A percentile compares a stretch with the other conserved stretches of the same genome.
phyloP scores from a whole-genome alignment of 495 filamentous ascomycete genomes.

The Penicillium egyptiacum region DNA sequence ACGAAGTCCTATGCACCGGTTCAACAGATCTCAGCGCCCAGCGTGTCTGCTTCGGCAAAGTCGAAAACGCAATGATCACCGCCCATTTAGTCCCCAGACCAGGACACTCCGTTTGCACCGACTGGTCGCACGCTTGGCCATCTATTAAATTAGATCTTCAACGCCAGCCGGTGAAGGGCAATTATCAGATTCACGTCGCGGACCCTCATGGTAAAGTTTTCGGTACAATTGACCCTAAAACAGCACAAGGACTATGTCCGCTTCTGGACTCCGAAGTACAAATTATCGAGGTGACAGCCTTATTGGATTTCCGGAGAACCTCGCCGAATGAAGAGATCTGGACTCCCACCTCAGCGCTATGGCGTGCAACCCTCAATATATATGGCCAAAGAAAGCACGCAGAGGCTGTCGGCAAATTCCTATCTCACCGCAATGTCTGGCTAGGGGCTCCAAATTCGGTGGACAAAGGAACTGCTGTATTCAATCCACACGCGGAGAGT shows the following conservation, averaged over 20 bases:
- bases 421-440: conserved; percentile 64
- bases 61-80: conserved; percentile 68
- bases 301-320: conserved; percentile 62
- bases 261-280: conserved; percentile 60
- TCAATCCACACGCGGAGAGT: conserved; percentile 65
- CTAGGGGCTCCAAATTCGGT: conserved; percentile 62
- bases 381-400: conserved; percentile 75
- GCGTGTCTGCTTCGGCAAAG: conserved; percentile 82
- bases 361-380: conserved; percentile 66
- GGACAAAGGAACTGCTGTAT: conserved; percentile 61
- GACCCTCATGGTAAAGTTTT: conserved; percentile 71
- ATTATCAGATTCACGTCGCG: conserved; percentile 60
- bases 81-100: conserved; percentile 68
- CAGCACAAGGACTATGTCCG: conserved; percentile 64
- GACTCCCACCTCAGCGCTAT: conserved; percentile 48
- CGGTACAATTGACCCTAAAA: conserved; percentile 69
- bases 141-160: conserved; percentile 68
- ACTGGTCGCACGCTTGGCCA: conserved; percentile 57
- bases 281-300: conserved; percentile 62
- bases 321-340: conserved; percentile 56
- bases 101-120: conserved; percentile 46
- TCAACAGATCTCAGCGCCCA: conserved; percentile 48
- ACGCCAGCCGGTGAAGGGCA: conserved; percentile 53
- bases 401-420: conserved; percentile 59
- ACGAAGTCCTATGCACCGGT: conserved; percentile 46